phyloP scores from a whole-genome alignment of 495 filamentous ascomycete genomes.

The Paragyromitra xinjiangensis region DNA sequence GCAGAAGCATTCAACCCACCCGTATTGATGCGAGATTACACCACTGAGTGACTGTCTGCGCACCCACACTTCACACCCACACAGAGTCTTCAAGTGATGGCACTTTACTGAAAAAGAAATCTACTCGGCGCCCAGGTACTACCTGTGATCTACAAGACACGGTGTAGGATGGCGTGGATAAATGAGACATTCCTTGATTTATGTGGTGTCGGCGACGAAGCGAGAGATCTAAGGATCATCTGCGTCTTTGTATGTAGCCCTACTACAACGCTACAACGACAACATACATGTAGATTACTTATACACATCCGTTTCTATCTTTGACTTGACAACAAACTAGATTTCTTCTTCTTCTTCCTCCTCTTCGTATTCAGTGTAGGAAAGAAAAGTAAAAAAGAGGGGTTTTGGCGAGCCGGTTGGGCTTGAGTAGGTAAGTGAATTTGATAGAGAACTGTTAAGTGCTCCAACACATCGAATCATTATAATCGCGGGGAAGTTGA shows the following conservation, averaged over 20 bases:
- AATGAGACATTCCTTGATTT: constrained; percentile 4
- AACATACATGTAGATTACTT: constrained; percentile 24
- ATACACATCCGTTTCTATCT: constrained; percentile 18
- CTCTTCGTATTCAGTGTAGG: not conserved
- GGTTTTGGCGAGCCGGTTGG: constrained; percentile 13
- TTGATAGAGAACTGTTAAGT: constrained; percentile 9
- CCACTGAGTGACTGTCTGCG: constrained; percentile 2
- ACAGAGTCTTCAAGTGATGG: not conserved
- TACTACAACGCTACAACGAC: not conserved
- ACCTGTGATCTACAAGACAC: constrained; percentile 27
- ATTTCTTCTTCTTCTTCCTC: constrained; percentile 4
- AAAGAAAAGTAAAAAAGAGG: constrained; percentile 24
- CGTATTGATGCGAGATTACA: constrained; percentile 3
- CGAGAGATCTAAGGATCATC: constrained; percentile 11
- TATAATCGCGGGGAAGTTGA: constrained; percentile 32
- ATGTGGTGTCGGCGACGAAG: constrained; percentile 8
- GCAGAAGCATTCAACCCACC: constrained; percentile 3
- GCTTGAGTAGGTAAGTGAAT: constrained; percentile 7
- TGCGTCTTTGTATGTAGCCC: not conserved
- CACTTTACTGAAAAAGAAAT: not conserved
- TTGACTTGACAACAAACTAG: constrained; percentile 1
- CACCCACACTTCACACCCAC: not conserved
- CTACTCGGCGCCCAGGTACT: constrained; percentile 11
- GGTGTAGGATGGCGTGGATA: constrained; percentile 16
- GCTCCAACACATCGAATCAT: constrained; percentile 13